Evolutionary conservation across 2,329 filamentous ascomycete species (phyloP), one percentile per base, ranked within the genome.

Genomic region (Orbilia javanica): DNA sequence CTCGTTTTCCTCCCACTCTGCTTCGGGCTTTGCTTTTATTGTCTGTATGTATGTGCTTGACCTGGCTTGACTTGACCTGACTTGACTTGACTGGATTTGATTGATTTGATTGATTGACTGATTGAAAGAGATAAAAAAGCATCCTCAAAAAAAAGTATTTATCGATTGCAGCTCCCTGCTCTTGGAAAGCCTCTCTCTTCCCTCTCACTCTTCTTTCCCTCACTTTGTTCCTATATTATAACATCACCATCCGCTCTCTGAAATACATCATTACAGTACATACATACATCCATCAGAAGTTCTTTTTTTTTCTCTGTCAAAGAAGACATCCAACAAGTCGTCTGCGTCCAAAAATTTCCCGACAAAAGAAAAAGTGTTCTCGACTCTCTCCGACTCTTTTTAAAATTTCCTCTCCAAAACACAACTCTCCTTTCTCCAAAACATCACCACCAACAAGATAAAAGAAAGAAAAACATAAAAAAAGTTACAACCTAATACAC

Each of bases 111-210:
- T 34, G 29, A 52, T n/a, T n/a, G n/a, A n/a, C n/a, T n/a, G n/a
- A n/a, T n/a, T n/a, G n/a, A 68, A 68, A 44, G 64, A 57, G 52
- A 57, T 57, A 75, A 75, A 68, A 44, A 64, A 75, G 63, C 44
- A 75, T 75, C 71, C 71, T 75, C 71, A 75, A 50, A 63, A 50
- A 63, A 75, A 75, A 75, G 71, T 75, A 75, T 75, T 75, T 75
- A 75, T 75, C 71, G 71, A 75, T 75, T 75, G 71, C 64, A 75
- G 64, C 71, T 64, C 71, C 71, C 71, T 75, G 71, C 63, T 75
- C 64, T 75, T 65, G 22, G 52, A 60, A 53, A 53, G 53, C 46
- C 52, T 67, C 62, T 50, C 36, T 15, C 27, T 57, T 27, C 36
- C 18, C 29, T 34, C 29, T 34, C 52, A 50, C 70, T 75, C 44